phyloP scores from a whole-genome alignment of 768 basidiomycete species.

The Mrakia hoshinonis region DNA sequence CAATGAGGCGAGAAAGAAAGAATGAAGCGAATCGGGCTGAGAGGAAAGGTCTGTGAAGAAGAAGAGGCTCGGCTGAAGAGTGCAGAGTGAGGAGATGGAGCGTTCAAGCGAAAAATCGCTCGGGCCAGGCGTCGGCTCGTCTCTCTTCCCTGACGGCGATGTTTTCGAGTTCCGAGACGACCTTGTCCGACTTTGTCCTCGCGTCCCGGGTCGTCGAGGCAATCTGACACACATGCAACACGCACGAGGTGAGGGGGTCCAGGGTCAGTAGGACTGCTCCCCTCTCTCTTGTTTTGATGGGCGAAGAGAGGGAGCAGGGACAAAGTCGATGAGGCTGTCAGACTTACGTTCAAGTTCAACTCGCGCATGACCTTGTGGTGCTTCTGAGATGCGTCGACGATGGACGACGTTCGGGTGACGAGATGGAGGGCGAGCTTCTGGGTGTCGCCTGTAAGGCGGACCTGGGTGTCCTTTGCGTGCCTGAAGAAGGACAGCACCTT shows the following conservation, averaged over 20 bases:
- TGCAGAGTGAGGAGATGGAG: no score
- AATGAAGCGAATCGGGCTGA: no score
- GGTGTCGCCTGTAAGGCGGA: not conserved
- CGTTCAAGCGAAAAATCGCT: not conserved
- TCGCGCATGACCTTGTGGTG: not conserved
- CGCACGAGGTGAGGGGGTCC: not conserved
- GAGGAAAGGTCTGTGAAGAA: no score
- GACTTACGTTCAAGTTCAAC: constrained; percentile 4
- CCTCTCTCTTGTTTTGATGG: no score
- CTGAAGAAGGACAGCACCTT: not conserved
- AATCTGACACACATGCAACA: not conserved
- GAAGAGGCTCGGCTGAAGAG: no score
- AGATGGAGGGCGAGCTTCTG: constrained; percentile 1
- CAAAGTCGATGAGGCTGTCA: not conserved
- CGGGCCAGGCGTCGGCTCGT: not conserved
- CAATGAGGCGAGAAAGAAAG: no score
- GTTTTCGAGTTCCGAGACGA: not conserved
- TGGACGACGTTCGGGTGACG: not conserved
- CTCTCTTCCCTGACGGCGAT: not conserved
- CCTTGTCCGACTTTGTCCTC: not conserved
- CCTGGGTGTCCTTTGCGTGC: not conserved
- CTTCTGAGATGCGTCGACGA: not conserved
- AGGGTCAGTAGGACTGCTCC: not conserved
- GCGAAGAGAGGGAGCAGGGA: not conserved
- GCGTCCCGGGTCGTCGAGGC: not conserved